Conservation (phyloP, 179 eudicot genomes). For the Pouteria campechiana region DNA sequence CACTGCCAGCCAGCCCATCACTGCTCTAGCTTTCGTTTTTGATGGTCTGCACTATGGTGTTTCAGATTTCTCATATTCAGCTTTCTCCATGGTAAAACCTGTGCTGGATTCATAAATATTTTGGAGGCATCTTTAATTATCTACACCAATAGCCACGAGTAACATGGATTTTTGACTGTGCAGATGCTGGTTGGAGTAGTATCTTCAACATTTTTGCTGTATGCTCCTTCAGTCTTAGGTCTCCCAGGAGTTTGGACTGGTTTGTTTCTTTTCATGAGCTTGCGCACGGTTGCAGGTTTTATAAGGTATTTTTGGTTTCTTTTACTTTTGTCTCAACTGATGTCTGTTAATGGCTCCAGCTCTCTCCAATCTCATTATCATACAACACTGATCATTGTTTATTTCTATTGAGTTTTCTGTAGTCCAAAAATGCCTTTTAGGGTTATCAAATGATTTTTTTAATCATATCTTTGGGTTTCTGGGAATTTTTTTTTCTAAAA, state of each 20-base stretch:
- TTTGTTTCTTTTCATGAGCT: conserved; percentile 71
- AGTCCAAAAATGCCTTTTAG: too few relatives aligned
- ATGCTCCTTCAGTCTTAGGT: conserved; percentile 54
- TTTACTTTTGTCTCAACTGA: too few relatives aligned
- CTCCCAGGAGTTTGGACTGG: conserved; percentile 94
- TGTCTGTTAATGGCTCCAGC: not conserved
- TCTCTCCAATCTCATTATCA: not conserved
- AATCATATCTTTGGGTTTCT: not conserved
- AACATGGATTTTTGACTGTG: not conserved
- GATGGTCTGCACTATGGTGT: conserved; percentile 91
- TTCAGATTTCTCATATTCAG: conserved; percentile 86
- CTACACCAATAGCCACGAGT: not conserved
- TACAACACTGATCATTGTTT: not conserved
- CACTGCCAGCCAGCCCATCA: conserved; percentile 83
- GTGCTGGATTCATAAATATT: not conserved
- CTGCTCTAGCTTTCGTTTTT: conserved; percentile 79
- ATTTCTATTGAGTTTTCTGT: too few relatives aligned
- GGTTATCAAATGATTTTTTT: not conserved
- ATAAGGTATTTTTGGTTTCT: conserved; percentile 36
- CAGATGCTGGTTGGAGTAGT: conserved; percentile 75
- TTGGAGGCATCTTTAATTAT: not conserved
- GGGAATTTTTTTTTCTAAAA: not conserved
- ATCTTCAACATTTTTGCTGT: conserved; percentile 65
- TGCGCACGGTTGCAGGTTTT: conserved; percentile 65
- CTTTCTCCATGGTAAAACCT: conserved; percentile 62